Conservation (phyloP, 2,329 filamentous ascomycete genomes). For the Aspergillus persii region DNA sequence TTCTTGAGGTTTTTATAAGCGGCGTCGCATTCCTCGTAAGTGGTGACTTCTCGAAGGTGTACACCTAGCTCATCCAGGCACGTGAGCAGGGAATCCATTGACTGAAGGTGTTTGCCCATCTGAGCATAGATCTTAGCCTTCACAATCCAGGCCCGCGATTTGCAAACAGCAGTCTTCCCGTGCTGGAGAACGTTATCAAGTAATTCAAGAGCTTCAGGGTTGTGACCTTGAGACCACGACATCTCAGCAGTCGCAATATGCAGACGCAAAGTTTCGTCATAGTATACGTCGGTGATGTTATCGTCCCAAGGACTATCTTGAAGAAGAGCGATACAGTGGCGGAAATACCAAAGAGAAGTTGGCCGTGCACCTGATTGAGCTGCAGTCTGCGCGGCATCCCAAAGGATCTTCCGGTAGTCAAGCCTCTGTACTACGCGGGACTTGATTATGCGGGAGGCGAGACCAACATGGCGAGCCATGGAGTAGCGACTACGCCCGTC, state of each 20-base stretch:
- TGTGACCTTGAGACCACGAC: slow-evolving; percentile 73
- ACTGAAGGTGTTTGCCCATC: slow-evolving; percentile 66
- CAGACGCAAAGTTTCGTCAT: slow-evolving; percentile 80
- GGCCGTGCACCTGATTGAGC: slow-evolving; percentile 78
- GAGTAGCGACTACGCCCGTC: slow-evolving; percentile 67
- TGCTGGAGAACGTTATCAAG: slow-evolving; percentile 68
- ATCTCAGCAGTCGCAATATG: slow-evolving; percentile 79
- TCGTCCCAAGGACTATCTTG: slow-evolving; percentile 77
- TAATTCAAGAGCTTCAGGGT: slow-evolving; percentile 64
- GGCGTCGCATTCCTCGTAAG: slow-evolving; percentile 73
- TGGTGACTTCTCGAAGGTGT: slow-evolving; percentile 62
- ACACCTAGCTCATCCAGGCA: slow-evolving; percentile 70
- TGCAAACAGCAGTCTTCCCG: slow-evolving; percentile 71
- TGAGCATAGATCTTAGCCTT: slow-evolving; percentile 76
- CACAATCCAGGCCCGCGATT: slow-evolving; percentile 78
- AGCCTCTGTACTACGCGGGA: slow-evolving; percentile 58
- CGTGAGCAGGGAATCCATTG: slow-evolving; percentile 67
- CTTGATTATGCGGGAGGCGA: slow-evolving; percentile 73
- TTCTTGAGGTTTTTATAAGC: slow-evolving; percentile 66
- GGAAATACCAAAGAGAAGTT: slow-evolving; percentile 80
- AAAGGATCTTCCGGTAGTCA: slow-evolving; percentile 72
- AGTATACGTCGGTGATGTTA: slow-evolving; percentile 67
- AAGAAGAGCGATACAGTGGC: slow-evolving; percentile 71
- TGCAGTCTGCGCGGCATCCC: slow-evolving; percentile 73
- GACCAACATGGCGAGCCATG: slow-evolving; percentile 77